Base-by-base conservation (phyloP, 805 yeast species). In the Pichia sporocuriosa region DNA sequence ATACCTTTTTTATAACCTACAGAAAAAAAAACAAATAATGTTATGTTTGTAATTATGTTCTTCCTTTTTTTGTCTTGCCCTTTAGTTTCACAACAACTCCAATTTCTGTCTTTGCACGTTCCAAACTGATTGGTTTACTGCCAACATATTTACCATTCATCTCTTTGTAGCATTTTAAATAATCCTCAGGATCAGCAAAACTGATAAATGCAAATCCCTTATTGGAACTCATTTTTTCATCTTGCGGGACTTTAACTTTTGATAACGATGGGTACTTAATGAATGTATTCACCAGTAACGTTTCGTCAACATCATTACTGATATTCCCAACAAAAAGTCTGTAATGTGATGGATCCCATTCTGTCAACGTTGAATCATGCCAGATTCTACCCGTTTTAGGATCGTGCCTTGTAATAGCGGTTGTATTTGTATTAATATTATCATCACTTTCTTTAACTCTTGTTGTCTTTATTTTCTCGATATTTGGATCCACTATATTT, bases 61-160 rank as follows among this genome's bases (percentile, higher is more conserved):
- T 39, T 10, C 19, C 16, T 25, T 21, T 25, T 22, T 13, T 35
- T 35, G n/a, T n/a, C n/a, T 35, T 31, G 12, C 32, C 35, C 12
- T 23, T 20, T 12, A 44, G 40, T n/a, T 33, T 35, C 19, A 35
- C 32, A 16, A 43, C 36, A 11, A 35, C 40, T 6, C 47, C 49
- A 1, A 67, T 65, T 42, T 65, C 63, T 6, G 72, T 59, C 45
- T 69, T 77, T 0, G 90, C 89, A 45, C 79, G 66, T 56, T 80
- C 79, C 56, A 84, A 61, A 43, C 73, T 79, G 22, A 84, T 77
- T 0, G 93, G 93, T 52, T 80, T 80, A 51, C 69, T 74, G 1
- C 93, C 94, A 36, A 84, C 70, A 50, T 80, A 82, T 54, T 81
- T 81, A 21, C 86, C 85, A 55, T 84, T 80, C 79, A 82, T 73